phyloP scores from a whole-genome alignment of 169 alveolate species.

The Plasmodium relictum region DNA sequence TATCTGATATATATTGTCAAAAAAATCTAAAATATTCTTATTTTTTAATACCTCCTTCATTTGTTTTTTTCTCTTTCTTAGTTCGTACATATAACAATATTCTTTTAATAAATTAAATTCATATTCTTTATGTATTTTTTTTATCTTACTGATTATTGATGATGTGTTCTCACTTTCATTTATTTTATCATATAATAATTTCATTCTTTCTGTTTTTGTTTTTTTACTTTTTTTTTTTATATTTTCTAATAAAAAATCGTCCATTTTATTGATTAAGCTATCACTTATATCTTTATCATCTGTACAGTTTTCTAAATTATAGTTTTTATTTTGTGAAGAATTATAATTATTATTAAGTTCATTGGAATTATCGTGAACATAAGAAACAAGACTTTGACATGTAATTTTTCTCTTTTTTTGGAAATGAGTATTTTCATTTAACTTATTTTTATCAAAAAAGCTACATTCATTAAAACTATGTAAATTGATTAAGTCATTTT shows the following conservation, averaged over 20 bases:
- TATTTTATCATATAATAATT: background rate
- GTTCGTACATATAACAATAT: slow-evolving; percentile 7
- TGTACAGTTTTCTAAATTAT: no score
- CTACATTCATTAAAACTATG: background rate
- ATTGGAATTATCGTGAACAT: no score
- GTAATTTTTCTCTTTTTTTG: no score
- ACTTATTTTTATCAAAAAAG: background rate
- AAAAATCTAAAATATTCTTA: slow-evolving; percentile 14
- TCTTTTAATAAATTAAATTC: slow-evolving; percentile 14
- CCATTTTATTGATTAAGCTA: background rate
- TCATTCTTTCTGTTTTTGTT: background rate
- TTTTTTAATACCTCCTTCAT: slow-evolving; percentile 14
- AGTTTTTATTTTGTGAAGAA: no score
- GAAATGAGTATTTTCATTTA: background rate
- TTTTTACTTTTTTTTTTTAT: background rate
- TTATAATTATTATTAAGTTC: no score
- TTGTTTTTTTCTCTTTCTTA: slow-evolving; percentile 9
- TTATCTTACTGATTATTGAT: background rate
- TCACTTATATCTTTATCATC: no score
- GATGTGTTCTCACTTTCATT: background rate
- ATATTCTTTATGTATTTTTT: slow-evolving; percentile 13
- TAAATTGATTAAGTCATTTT: background rate
- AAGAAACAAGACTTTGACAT: no score
- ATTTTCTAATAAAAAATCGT: background rate
- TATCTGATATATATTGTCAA: slow-evolving; percentile 13